Base-by-base conservation (phyloP, 208 protist genomes). In the Acanthamoeba sp. region DNA sequence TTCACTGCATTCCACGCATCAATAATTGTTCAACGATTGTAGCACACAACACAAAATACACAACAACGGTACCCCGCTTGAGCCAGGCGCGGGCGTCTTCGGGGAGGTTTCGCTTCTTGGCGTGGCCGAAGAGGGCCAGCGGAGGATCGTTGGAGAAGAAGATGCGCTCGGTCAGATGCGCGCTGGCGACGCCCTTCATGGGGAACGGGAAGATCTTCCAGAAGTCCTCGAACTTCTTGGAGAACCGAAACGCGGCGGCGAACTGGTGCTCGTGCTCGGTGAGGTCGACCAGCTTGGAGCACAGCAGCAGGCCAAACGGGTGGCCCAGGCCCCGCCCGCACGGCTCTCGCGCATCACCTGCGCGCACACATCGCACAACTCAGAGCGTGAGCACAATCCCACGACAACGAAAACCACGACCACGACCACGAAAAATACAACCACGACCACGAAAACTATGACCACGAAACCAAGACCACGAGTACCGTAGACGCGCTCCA, bases 151-250 rank as follows among this genome's bases (percentile, higher is more conserved):
- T 48, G 45, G 87, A 92, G 64, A 92, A 92, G 87, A 92, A 92
- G 38, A 92, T 92, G 36, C 87, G 57, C 32, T 92, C 87, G n/a
- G 64, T 92, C 14, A 92, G 64, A 7, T 92, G 57, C 34, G 29
- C 50, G 24, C 18, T 76, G 59, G 38, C 27, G 27, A 92, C 27
- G 32, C 87, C 87, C 36, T 71, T 45, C 45, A 62, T 84, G 32
- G 90, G 90, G 48, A 94, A 94, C 22, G 90, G 90, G 50, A 94
- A 94, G 9, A 92, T 76, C 32, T 36, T 32, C 90, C 90, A 94
- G 32, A 94, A 94, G 20, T 78, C 90, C 90, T 94, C 90, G 57
- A 94, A 94, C 38, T 94, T 94, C 52, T 84, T 78, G 24, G 69
- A 94, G 73, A 52, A 94, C 24, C 90, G 90, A 24, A 94, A 94